Evolutionary conservation across 2,329 filamentous ascomycete genomes (phyloP).

Genomic region (Fusarium poae): DNA sequence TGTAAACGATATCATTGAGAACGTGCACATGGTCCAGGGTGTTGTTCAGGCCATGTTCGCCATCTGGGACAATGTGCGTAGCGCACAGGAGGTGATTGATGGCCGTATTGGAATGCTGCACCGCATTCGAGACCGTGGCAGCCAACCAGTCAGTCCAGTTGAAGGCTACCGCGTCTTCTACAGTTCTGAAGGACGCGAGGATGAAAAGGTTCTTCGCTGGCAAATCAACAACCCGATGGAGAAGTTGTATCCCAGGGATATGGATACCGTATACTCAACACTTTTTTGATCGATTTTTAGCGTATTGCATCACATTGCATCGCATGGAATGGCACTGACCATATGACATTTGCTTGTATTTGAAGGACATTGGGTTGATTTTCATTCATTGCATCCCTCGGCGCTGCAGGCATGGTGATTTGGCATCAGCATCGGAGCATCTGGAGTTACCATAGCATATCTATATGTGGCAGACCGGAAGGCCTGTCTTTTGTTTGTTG

Average conservation of each 20-base stretch:
- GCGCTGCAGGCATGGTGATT: conserved; percentile 36
- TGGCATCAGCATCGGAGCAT: conserved; percentile 30
- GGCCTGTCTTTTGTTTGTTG: conserved; percentile 19
- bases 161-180: conserved; percentile 52
- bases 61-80: conserved; percentile 71
- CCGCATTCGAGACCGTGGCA: conserved; percentile 52
- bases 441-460: conserved; percentile 34
- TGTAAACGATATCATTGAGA: conserved; percentile 65
- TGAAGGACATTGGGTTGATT: conserved; percentile 4
- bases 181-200: conserved; percentile 46
- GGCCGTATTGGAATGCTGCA: conserved; percentile 54
- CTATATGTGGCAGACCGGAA: conserved; percentile 23
- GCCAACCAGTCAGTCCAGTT: conserved; percentile 45
- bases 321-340: not conserved
- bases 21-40: conserved; percentile 65
- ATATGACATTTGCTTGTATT: conserved; percentile 16
- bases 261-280: conserved; percentile 55
- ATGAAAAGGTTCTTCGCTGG: conserved; percentile 52
- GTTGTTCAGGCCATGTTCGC: conserved; percentile 68
- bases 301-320: not conserved
- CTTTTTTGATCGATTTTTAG: conserved; percentile 38
- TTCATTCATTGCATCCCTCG: conserved; percentile 37
- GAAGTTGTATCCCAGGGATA: conserved; percentile 53
- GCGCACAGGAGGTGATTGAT: conserved; percentile 63
- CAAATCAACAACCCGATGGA: conserved; percentile 55